Percentiles rank a stretch among this genome's conserved stretches.
These are phyloP conservation scores for Candolleomyces efflorescens DNA, from an alignment of 768 basidiomycete genomes.

Conservation along the genomic window DNA sequence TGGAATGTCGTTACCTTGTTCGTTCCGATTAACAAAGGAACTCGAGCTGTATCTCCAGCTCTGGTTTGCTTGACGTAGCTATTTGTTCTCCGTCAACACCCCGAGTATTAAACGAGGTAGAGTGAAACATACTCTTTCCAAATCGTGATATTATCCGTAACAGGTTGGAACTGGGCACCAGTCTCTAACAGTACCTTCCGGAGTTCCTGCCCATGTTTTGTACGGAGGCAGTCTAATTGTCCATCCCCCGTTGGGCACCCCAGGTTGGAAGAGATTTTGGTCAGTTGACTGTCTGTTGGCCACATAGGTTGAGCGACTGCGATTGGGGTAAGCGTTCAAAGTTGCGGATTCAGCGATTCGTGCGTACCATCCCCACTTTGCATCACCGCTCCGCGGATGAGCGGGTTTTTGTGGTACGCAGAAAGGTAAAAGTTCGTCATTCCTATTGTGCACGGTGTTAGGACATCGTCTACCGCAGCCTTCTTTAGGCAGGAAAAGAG, in stretches of 20 bases:
- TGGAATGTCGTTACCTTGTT: slow-evolving; percentile 19
- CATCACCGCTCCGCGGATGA: slow-evolving; percentile 31
- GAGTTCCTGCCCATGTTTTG: slow-evolving; percentile 21
- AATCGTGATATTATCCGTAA: slow-evolving; percentile 28
- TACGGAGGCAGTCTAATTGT: slow-evolving; percentile 24
- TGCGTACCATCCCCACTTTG: slow-evolving; percentile 29
- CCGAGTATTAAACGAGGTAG: not conserved
- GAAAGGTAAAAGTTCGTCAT: slow-evolving; percentile 32
- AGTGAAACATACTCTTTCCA: slow-evolving; percentile 26
- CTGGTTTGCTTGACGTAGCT: slow-evolving; percentile 27
- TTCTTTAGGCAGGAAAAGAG: not conserved
- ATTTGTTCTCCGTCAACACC: too few species aligned
- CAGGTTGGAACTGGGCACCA: slow-evolving; percentile 30
- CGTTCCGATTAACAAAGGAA: slow-evolving; percentile 28
- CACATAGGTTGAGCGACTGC: slow-evolving; percentile 32
- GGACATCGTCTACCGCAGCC: too few species aligned
- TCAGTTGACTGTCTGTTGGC: slow-evolving; percentile 25
- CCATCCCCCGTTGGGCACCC: slow-evolving; percentile 22
- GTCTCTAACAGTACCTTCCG: slow-evolving; percentile 20
- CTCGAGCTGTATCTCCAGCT: slow-evolving; percentile 22
- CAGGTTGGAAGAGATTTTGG: slow-evolving; percentile 22
- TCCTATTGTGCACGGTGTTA: slow-evolving; percentile 11
- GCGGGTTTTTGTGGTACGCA: slow-evolving; percentile 21
- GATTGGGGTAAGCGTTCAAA: too few species aligned
- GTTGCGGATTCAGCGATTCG: too few species aligned